Conservation (phyloP, 441 rosid genomes). For the Corymbia calophylla region DNA sequence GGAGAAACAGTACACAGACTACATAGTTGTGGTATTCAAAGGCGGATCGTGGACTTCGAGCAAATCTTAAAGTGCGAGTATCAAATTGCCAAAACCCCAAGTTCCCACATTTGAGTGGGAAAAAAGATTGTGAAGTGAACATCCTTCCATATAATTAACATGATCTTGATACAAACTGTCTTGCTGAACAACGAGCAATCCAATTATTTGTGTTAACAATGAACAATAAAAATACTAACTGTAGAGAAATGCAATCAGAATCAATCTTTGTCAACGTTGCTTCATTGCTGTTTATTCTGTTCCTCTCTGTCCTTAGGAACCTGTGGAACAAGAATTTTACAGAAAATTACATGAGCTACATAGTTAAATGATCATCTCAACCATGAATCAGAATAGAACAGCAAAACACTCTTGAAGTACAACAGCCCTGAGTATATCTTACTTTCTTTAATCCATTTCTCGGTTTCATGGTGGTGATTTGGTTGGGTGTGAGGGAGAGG, state of each 20-base stretch:
- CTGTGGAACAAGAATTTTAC: background rate
- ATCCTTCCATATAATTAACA: background rate
- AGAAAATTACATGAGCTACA: background rate
- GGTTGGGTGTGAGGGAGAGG: background rate
- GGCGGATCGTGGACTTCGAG: background rate
- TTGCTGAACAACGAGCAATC: background rate
- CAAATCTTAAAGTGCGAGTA: background rate
- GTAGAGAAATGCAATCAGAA: background rate
- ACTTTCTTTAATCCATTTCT: no score
- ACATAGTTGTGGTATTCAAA: background rate
- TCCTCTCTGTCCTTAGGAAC: background rate
- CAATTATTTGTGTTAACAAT: background rate
- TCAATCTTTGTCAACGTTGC: background rate
- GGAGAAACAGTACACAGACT: background rate
- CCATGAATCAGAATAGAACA: background rate
- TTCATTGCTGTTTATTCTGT: background rate
- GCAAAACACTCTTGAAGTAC: no score
- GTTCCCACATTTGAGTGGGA: background rate
- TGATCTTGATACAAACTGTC: background rate
- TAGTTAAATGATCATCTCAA: background rate
- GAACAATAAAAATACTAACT: background rate
- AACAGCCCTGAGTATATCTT: no score
- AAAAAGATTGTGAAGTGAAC: background rate
- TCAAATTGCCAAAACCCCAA: background rate
- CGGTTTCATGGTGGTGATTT: background rate